These are phyloP conservation scores for Xerocomus minutiporus DNA, from an alignment of 1,284 basidiomycete genomes.

Conservation along the genomic window DNA sequence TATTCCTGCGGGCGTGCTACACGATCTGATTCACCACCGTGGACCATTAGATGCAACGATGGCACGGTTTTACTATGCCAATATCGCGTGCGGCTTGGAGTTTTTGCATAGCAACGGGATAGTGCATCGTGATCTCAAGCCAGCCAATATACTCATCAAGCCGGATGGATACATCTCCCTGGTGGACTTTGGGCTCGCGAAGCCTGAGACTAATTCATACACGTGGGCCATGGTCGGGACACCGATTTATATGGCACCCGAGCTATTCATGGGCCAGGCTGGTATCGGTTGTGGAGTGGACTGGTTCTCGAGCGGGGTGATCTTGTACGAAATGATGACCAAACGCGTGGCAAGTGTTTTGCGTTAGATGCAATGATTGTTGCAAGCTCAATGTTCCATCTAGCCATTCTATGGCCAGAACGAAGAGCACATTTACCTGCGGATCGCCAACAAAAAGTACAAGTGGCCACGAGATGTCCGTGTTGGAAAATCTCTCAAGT, in stretches of 20 bases:
- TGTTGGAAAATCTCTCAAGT: slow-evolving; percentile 38
- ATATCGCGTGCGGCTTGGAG: slow-evolving; percentile 65
- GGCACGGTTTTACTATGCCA: slow-evolving; percentile 50
- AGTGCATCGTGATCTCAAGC: slow-evolving; percentile 83
- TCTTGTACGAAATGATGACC: slow-evolving; percentile 73
- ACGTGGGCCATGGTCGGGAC: slow-evolving; percentile 48
- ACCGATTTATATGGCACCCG: slow-evolving; percentile 69
- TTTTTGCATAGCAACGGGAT: slow-evolving; percentile 71
- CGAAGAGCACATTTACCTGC: slow-evolving; percentile 22
- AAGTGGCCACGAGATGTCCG: slow-evolving; percentile 34
- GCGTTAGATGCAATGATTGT: neutral
- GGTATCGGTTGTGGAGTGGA: slow-evolving; percentile 58
- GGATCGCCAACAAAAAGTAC: slow-evolving; percentile 26
- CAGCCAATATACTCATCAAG: slow-evolving; percentile 75
- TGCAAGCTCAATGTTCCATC: neutral
- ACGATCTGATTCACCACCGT: slow-evolving; percentile 31
- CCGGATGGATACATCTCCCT: slow-evolving; percentile 61
- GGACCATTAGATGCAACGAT: slow-evolving; percentile 32
- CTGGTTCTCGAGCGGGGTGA: slow-evolving; percentile 73
- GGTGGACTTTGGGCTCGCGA: slow-evolving; percentile 68
- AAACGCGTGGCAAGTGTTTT: slow-evolving; percentile 43
- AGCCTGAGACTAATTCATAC: slow-evolving; percentile 34
- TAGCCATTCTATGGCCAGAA: slow-evolving; percentile 36
- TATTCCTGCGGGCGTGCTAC: slow-evolving; percentile 41
- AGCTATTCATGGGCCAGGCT: slow-evolving; percentile 45